These are phyloP conservation scores for Leptographium procerum DNA, from an alignment of 2,329 filamentous ascomycete genomes.

Conservation along the genomic window DNA sequence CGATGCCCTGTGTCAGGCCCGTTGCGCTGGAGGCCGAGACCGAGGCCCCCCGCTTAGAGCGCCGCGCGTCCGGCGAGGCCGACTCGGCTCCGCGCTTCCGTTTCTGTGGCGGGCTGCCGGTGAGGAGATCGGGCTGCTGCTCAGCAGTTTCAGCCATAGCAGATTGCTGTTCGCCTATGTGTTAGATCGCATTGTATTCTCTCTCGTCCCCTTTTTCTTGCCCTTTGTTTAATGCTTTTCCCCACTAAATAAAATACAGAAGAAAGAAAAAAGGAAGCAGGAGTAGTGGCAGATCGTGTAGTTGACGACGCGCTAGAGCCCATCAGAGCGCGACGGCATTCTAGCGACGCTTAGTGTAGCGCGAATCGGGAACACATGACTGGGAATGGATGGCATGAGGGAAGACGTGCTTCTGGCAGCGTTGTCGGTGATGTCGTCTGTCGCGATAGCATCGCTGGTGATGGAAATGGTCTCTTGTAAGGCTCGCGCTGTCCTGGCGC, in stretches of 20 bases:
- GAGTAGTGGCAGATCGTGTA: too few species aligned
- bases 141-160: constrained; percentile 36
- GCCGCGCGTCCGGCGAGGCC: constrained; percentile 35
- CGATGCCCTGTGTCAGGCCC: constrained; percentile 12
- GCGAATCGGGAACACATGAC: too few species aligned
- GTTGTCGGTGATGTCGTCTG: not conserved
- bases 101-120: constrained; percentile 38
- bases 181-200: not conserved
- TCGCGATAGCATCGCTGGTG: not conserved
- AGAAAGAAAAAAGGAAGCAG: too few species aligned
- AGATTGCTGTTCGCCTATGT: not conserved
- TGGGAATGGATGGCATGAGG: not conserved
- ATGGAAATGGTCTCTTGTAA: not conserved
- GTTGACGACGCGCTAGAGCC: too few species aligned
- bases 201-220: not conserved
- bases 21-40: constrained; percentile 26
- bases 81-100: constrained; percentile 41
- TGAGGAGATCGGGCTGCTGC: constrained; percentile 36
- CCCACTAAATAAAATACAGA: too few species aligned
- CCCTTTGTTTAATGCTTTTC: too few species aligned
- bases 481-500: not conserved
- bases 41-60: constrained; percentile 38
- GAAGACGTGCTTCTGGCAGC: not conserved
- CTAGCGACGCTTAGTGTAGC: too few species aligned
- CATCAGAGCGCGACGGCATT: not conserved